Base-by-base conservation (phyloP, 2,329 filamentous ascomycete genomes). In the Fusarium lyarnte region DNA sequence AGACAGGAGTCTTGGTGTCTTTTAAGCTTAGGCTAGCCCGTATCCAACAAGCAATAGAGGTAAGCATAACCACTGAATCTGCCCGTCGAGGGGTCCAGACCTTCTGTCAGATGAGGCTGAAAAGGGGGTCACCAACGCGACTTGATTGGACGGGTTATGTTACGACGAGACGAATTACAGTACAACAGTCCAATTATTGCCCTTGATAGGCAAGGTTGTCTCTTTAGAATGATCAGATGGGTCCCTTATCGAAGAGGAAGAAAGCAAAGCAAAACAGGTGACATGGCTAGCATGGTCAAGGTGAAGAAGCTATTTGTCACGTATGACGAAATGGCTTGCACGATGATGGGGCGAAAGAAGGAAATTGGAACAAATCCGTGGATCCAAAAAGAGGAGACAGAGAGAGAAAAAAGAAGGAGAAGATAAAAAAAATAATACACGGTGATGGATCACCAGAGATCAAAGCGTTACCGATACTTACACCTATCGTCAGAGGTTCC, bases 81-180 rank as follows among this genome's bases (percentile, higher is more conserved):
- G 52, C 39, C 53, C 38, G 43, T 35, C 52, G 9, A 39, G 33
- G 54, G 68, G 69, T 72, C 69, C 63, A 66, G 69, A 49, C 69
- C 69, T 64, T 68, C 42, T 54, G 69, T 73, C 70, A 72, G 65
- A 73, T 74, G 71, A 74, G 71, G 71, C 71, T 74, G 58, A 72
- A 72, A 72, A 42, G 69, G 59, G 69, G 70, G 69, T 62, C 70
- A 73, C 43, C 58, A 42, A 45, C 41, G 52, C 51, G 23, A 62
- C 23, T 6, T 73, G 38, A 72, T 66, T 72, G 70, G 70, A 29
- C 46, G 31, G 53, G 21, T 11, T 35, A 53, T 43, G 39, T 41
- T 61, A 57, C 43, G 41, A 63, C 54, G 38, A 46, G 53, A 60
- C 43, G 55, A 53, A 69, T 47, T 47, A 52, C 63, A 21, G 38